Base-by-base conservation (phyloP, 139 green algal genomes). In the Nannochloris sp. region DNA sequence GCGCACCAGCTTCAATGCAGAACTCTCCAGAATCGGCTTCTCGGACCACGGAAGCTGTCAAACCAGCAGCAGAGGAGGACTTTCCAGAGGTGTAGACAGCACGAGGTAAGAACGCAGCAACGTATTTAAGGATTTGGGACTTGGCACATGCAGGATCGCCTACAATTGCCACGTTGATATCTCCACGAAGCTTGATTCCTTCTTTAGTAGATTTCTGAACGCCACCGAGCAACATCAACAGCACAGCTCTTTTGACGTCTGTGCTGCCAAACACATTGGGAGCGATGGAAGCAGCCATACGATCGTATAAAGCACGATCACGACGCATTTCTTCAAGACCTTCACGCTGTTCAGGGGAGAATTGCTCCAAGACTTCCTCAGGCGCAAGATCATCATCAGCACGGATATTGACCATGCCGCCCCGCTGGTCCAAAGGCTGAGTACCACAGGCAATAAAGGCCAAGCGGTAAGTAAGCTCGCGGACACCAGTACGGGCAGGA, bases 151-250 rank as follows among this genome's bases (percentile, higher is more conserved):
- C 89, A 10, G 95, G 94, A 75, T 99, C 95, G 3, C 95, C 95
- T 6, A 99, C 80, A 51, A 99, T 91, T 42, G 93, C 87, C 15
- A 99, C 89, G 65, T 99, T 99, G 82, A 99, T 97, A 83, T 99
- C 95, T 2, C 95, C 95, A 30, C 95, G 75, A 67, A 99, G 77
- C 24, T 87, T 85, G 70, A 94, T 95, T 60, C 90, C 90, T 81
- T 92, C 86, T 1, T 36, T 45, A 0, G 93, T 97, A 15, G 39
- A 32, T 72, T 97, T 97, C 74, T 91, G 85, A 61, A 97, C 80
- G 36, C 91, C 91, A 8, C 91, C 90, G 65, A 97, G 74, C 55
- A 97, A 83, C 90, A 96, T 95, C 23, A 97, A 84, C 73, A 96
- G 82, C 46, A 97, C 74, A 6, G 90, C 87, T 56, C 88, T 80